Evolutionary conservation across 2,329 filamentous ascomycete species (phyloP).

Genomic region (Penicillium decumbens): DNA sequence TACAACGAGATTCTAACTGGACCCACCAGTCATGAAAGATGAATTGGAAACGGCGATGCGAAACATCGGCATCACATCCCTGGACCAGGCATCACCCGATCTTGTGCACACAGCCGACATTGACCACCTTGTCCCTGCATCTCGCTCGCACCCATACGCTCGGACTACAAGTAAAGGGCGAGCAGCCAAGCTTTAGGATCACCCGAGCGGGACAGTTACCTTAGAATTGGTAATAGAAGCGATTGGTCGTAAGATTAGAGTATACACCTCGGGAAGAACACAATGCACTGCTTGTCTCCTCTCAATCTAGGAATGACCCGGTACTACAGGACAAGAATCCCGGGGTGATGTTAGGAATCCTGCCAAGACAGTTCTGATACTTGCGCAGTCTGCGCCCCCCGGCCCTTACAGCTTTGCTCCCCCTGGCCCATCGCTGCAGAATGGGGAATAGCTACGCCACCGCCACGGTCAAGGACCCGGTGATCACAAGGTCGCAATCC

Average conservation of each 20-base stretch:
- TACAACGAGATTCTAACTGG: conserved; percentile 3
- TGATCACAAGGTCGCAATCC: neutral
- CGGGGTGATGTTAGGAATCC: conserved; percentile 1
- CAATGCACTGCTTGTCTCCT: neutral
- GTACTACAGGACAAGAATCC: conserved; percentile 4
- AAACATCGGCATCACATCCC: conserved; percentile 44
- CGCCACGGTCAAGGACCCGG: neutral
- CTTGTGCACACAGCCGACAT: conserved; percentile 48
- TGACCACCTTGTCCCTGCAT: conserved; percentile 47
- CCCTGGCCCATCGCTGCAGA: neutral
- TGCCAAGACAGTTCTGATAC: conserved; percentile 7
- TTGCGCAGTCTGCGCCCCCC: neutral
- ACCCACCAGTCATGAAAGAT: conserved; percentile 40
- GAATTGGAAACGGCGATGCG: conserved; percentile 49
- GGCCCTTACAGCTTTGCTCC: conserved; percentile 3
- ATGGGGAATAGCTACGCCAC: conserved; percentile 2
- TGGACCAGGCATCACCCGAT: conserved; percentile 43
- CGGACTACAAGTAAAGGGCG: conserved; percentile 31
- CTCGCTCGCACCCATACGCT: conserved; percentile 42
- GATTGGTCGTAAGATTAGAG: neutral
- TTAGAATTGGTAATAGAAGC: neutral
- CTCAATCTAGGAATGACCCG: neutral
- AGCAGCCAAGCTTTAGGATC: conserved; percentile 27
- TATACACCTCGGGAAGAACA: neutral
- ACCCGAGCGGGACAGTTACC: neutral